Conservation (phyloP, 2,329 filamentous ascomycete species). For the Pseudogymnoascus sp. region DNA sequence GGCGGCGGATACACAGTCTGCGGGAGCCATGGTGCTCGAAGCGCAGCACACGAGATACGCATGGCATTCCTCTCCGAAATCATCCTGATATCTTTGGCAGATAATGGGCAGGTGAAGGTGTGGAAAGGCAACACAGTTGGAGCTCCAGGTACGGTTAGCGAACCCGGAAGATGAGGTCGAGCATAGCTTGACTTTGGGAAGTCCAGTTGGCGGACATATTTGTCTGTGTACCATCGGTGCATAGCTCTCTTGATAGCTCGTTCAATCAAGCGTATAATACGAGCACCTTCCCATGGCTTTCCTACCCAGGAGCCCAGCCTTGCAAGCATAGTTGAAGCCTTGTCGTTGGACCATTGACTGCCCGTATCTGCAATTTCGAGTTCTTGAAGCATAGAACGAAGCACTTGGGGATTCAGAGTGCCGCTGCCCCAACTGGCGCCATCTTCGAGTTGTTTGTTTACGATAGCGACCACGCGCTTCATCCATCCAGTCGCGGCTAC, state of each 20-base stretch:
- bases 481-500: constrained; percentile 69
- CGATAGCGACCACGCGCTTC: constrained; percentile 82
- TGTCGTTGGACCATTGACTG: constrained; percentile 29
- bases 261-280: constrained; percentile 75
- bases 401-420: constrained; percentile 48
- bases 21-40: constrained; percentile 82
- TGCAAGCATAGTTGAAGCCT: constrained; percentile 28
- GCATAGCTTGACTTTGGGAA: constrained; percentile 54
- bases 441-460: constrained; percentile 77
- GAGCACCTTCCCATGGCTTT: constrained; percentile 79
- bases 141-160: constrained; percentile 71
- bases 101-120: constrained; percentile 91
- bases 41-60: constrained; percentile 83
- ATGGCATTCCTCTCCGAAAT: constrained; percentile 94
- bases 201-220: constrained; percentile 55
- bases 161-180: constrained; percentile 64
- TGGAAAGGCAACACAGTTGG: constrained; percentile 96
- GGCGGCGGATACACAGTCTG: constrained; percentile 76
- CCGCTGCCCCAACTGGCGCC: constrained; percentile 80
- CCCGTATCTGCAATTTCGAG: constrained; percentile 28
- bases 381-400: constrained; percentile 36
- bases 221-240: constrained; percentile 84
- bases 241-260: constrained; percentile 69
- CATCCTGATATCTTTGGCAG: constrained; percentile 80
- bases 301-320: constrained; percentile 55